These are phyloP conservation scores for Rhizopus sp. DNA, from an alignment of 371 early-diverging fungal species.

Conservation along the genomic window DNA sequence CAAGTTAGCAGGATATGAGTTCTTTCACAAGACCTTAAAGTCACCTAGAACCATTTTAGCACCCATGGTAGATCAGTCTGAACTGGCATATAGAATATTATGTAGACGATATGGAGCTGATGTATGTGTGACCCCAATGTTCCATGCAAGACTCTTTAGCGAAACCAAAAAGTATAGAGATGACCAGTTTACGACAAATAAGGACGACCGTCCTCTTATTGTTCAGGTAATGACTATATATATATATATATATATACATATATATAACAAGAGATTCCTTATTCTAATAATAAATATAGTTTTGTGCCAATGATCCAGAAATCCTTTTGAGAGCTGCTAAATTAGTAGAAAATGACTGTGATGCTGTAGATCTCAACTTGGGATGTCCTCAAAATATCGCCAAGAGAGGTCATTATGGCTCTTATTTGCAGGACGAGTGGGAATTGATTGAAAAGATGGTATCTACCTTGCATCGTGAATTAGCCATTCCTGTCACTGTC, in stretches of 20 bases:
- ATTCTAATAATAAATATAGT: slow-evolving; percentile 49
- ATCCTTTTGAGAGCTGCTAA: slow-evolving; percentile 84
- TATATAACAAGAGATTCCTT: background rate
- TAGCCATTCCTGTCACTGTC: slow-evolving; percentile 96
- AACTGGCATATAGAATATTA: slow-evolving; percentile 93
- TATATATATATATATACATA: no score
- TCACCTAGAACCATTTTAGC: slow-evolving; percentile 83
- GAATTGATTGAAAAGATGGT: slow-evolving; percentile 81
- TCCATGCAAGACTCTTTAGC: slow-evolving; percentile 88
- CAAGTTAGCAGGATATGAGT: slow-evolving; percentile 81
- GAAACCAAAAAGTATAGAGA: slow-evolving; percentile 67
- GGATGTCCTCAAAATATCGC: slow-evolving; percentile 99
- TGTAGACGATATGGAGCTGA: slow-evolving; percentile 90
- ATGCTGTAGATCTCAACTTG: slow-evolving; percentile 97
- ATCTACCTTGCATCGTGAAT: slow-evolving; percentile 72
- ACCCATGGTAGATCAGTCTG: slow-evolving; percentile 96
- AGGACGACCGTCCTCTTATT: slow-evolving; percentile 86
- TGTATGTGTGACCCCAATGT: slow-evolving; percentile 99
- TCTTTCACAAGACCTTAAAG: slow-evolving; percentile 69
- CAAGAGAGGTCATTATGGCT: slow-evolving; percentile 92
- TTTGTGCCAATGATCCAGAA: slow-evolving; percentile 98
- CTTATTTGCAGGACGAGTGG: slow-evolving; percentile 98
- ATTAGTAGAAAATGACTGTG: slow-evolving; percentile 84
- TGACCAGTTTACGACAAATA: slow-evolving; percentile 78
- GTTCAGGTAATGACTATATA: slow-evolving; percentile 87